Evolutionary conservation across 805 yeast species (phyloP), one percentile per base, ranked within the genome.

Genomic region (Zygotorulaspora danielsina): DNA sequence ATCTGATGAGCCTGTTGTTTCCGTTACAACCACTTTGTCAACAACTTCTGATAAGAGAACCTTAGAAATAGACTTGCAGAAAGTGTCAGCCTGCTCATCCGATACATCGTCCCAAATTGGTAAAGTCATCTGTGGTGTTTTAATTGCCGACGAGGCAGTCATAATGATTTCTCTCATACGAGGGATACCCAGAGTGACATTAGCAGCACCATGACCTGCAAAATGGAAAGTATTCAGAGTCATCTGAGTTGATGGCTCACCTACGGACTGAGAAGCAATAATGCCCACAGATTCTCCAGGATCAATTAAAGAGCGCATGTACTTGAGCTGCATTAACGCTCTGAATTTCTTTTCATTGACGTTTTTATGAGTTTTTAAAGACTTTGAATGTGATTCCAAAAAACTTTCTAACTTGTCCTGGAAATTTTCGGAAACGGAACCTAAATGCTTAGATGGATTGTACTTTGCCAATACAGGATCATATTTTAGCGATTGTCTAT

Each of bases 171-270:
- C 99, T 78, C 99, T 84, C 86, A 93, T 81, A 78, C 99, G 96
- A 29, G 99, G 99, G 61, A 93, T 93, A 84, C 99, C 99, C 57
- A 93, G 75, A 0, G 99, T 93, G 49, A 93, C 99, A 67, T 93
- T 93, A 32, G 98, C 98, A 42, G 98, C 99, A 79, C 99, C 99
- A 70, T 94, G 98, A 64, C 99, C 99, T 55, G 99, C 99, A 60
- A 93, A 93, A 72, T 93, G 96, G 86, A 86, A 86, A 33, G 96
- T 86, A 65, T 86, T 86, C 57, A 86, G 76, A 12, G 99, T 93
- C 99, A 93, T 93, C 71, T 93, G 99, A 3, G 99, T 93, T 4
- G 97, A 87, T 36, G 99, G 99, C 67, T 93, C 99, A 68, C 99
- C 99, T 63, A 93, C 81, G 39, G 97, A 88, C 69, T 93, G 97